Evolutionary conservation across 208 protist species (phyloP), one percentile per base, ranked within the genome.

Genomic region (Novymonas esmeraldas): DNA sequence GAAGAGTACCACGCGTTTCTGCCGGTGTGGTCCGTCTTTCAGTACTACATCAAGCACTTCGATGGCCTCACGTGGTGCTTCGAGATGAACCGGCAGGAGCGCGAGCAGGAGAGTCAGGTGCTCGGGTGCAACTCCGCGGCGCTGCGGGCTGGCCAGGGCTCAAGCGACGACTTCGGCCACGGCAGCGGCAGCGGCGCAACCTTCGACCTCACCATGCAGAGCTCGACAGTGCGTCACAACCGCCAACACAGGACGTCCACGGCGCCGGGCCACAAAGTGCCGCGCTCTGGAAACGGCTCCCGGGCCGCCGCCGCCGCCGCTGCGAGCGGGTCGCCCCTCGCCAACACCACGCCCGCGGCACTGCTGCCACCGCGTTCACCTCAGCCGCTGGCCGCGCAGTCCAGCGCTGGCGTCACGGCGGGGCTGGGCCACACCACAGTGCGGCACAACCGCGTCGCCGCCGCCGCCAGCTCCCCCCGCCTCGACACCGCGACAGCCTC

Each of bases 11-110:
- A 68, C 39, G 46, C 65, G 6, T 86, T 89, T 48, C 33, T 79
- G 16, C 74, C 79, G 0, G 54, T 89, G 24, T 85, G 76, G 71
- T 67, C 49, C 14, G 49, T 86, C 39, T 74, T 89, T 39, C 69
- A 74, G 57, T 60, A 60, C 24, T 65, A 71, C 50, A 60, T 89
- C n/a, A 14, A 60, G 44, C 46, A 68, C 38, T 82, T 71, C 50
- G 79, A 85, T 39, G 58, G 60, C 18, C 55, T 76, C 13, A 51
- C 38, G 14, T 89, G 83, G 83, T 57, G 68, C 62, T 86, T 83
- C 58, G 79, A 82, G 68, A 63, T 78, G 66, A 73, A 29, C 29
- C 33, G 48, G 13, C 11, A 68, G 34, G 71, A 81, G 57, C 70
- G 38, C 6, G 51, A 71, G 54, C 57, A 64, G 24, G 56, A 73